Base-by-base conservation (phyloP, 1,284 basidiomycete species). In the Apiotrichum gamsii region DNA sequence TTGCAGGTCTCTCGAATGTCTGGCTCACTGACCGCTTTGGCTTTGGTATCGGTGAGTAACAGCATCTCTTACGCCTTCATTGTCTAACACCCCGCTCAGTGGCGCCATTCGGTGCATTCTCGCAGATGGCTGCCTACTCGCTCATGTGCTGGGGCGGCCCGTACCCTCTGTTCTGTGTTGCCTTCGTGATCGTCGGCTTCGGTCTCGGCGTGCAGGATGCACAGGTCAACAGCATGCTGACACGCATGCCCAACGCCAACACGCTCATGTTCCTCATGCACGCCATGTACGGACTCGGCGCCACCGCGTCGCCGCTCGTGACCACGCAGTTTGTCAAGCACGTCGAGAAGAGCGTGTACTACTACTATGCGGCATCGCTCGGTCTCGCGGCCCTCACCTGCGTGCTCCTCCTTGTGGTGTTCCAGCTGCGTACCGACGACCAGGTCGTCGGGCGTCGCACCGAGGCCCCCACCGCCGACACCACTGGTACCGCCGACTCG, bases 181-280 rank as follows among this genome's bases (percentile, higher is more conserved):
- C 78, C 0, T 86, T 77, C 58, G 60, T 73, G 4, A 72, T 84
- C 47, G 80, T 78, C 45, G 84, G 85, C 1, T 76, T 82, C 40
- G 83, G 82, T 0, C 67, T 81, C 35, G 75, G 78, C 6, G 59
- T 82, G 20, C 77, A 79, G 60, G 68, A 70, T 44, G 66, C 68
- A 3, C 68, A 69, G 56, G 60, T 64, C 45, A 70, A 69, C 57
- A 57, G 62, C 8, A 42, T 70, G 8, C 49, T 53, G 14, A 50
- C 63, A 8, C 60, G 68, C 4, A 44, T 70, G 18, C 58, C 59
- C 11, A 18, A 28, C 18, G 64, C 64, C 20, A 49, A 52, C 8
- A 64, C 60, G 2, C 82, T 82, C 60, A 82, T 85, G 81, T 80
- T 81, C 39, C 62, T 84, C 33, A 59, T 82, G 32, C 82, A 84